Evolutionary conservation across 148 eudicot species (phyloP), one percentile per base, ranked within the genome.

Genomic region (Rhododendron kiyosumense): DNA sequence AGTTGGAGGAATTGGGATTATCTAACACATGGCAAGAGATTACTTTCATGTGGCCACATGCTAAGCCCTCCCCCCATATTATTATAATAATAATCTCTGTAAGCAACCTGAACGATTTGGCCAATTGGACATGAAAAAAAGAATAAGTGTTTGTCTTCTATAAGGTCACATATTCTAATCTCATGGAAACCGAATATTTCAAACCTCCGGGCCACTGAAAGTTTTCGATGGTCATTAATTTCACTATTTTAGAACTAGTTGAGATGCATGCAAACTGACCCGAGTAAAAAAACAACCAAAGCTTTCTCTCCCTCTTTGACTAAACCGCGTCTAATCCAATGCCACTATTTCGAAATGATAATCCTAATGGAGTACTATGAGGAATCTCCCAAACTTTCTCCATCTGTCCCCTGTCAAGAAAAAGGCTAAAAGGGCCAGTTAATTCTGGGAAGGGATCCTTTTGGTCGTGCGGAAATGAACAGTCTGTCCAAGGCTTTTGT

Each of bases 21-120:
- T 69, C 85, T 69, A 82, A 91, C 96, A 95, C 98, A 88, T 95
- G 98, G 92, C 76, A 83, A 49, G 89, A 87, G 87, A 88, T 88
- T 88, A 90, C 88, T 43, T 89, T 89, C 96, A 94, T 90, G 93
- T 91, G 93, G 45, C 86, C 96, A 91, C 94, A 90, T 93, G 93
- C 91, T 89, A 85, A 84, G 85, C 88, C 45, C 86, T 89, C 87
- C 84, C 87, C 87, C 89, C 91, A 91, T 91, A 91, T 94, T 92
- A 88, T 86, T 85, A 90, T 88, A 87, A 88, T 85, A 46, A 83
- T 85, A 46, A 83, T 48, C 85, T 57, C 82, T 85, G 7, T 54
- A 73, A 85, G 59, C 84, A 43, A 52, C 17, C 18, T 0, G 20
- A 52, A 52, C 0, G 20, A 1, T 52, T 52, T 52, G 17, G 9